A percentile compares a stretch with the other conserved stretches of the same genome.
Evolutionary conservation across 495 filamentous ascomycete genomes (phyloP).

Genomic region (Xylaria flabelliformis): DNA sequence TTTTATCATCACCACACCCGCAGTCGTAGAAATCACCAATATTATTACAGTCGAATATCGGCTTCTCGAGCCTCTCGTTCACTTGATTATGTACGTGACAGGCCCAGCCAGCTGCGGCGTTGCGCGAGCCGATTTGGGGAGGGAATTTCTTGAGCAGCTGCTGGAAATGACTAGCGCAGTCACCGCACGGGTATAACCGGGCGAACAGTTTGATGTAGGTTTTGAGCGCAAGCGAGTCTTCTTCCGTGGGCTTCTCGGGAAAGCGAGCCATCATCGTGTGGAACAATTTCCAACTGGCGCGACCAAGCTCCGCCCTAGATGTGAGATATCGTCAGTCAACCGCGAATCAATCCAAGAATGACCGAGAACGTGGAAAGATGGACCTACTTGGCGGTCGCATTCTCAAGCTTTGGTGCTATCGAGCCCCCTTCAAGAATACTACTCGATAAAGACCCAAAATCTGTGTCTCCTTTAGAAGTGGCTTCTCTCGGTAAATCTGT

Average conservation of each 20-base stretch:
- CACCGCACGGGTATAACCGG: conserved; percentile 92
- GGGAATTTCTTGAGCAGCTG: conserved; percentile 80
- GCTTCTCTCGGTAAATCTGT: neutral
- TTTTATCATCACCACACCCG: conserved; percentile 81
- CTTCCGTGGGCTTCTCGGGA: conserved; percentile 80
- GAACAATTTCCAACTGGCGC: conserved; percentile 88
- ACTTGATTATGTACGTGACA: conserved; percentile 96
- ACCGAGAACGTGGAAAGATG: neutral
- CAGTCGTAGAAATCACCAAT: conserved; percentile 96
- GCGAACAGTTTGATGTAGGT: conserved; percentile 90
- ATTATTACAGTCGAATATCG: conserved; percentile 83
- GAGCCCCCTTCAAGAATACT: conserved; percentile 72
- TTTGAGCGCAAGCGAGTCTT: conserved; percentile 83
- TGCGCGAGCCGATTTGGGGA: conserved; percentile 87
- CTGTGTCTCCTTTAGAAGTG: conserved; percentile 27
- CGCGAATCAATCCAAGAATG: conserved; percentile 7
- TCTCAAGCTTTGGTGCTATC: conserved; percentile 89
- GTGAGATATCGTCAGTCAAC: neutral
- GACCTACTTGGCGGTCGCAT: conserved; percentile 83
- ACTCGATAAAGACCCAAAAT: conserved; percentile 38
- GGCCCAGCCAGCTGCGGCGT: conserved; percentile 86
- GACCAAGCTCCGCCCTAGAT: conserved; percentile 81
- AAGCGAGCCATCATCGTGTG: conserved; percentile 96
- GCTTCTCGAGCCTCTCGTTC: conserved; percentile 84
- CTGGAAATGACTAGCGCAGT: conserved; percentile 92